Evolutionary conservation across 2,329 filamentous ascomycete genomes (phyloP).

Genomic region (Stemphylium vesicarium): DNA sequence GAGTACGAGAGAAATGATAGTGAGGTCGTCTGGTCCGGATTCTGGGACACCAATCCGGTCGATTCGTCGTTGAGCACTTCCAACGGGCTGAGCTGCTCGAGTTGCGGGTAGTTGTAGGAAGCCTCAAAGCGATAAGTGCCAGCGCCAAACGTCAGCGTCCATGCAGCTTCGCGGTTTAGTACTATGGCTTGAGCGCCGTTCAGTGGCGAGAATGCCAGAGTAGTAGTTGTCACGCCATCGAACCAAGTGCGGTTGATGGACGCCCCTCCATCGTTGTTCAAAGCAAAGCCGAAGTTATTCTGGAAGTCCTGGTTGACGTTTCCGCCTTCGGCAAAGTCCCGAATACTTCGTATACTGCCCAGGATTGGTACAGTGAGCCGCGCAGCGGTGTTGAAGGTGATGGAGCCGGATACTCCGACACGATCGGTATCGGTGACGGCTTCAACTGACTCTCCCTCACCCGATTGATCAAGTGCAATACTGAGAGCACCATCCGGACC

Average conservation of each 20-base stretch:
- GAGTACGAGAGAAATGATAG: slow-evolving; percentile 69
- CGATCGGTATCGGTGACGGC: slow-evolving; percentile 52
- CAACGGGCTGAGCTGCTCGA: slow-evolving; percentile 59
- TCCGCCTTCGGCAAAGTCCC: slow-evolving; percentile 67
- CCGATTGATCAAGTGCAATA: slow-evolving; percentile 60
- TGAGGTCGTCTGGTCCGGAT: slow-evolving; percentile 58
- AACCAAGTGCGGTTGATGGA: slow-evolving; percentile 64
- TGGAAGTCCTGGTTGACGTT: slow-evolving; percentile 62
- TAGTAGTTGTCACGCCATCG: slow-evolving; percentile 65
- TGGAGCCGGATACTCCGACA: slow-evolving; percentile 61
- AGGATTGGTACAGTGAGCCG: slow-evolving; percentile 63
- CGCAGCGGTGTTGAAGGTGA: slow-evolving; percentile 66
- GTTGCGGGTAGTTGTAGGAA: slow-evolving; percentile 67
- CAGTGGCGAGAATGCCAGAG: slow-evolving; percentile 53
- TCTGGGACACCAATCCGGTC: slow-evolving; percentile 53
- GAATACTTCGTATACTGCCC: slow-evolving; percentile 67
- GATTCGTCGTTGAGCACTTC: slow-evolving; percentile 60
- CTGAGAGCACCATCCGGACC: slow-evolving; percentile 61
- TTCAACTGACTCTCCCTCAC: slow-evolving; percentile 53
- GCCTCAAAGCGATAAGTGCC: slow-evolving; percentile 66
- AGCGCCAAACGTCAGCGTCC: slow-evolving; percentile 56
- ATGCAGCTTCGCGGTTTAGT: slow-evolving; percentile 34
- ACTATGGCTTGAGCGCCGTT: slow-evolving; percentile 27
- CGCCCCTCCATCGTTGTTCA: slow-evolving; percentile 52
- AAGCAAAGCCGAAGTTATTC: slow-evolving; percentile 56